Conservation (phyloP, 495 filamentous ascomycete genomes). For the Chlorociboria aeruginascens region DNA sequence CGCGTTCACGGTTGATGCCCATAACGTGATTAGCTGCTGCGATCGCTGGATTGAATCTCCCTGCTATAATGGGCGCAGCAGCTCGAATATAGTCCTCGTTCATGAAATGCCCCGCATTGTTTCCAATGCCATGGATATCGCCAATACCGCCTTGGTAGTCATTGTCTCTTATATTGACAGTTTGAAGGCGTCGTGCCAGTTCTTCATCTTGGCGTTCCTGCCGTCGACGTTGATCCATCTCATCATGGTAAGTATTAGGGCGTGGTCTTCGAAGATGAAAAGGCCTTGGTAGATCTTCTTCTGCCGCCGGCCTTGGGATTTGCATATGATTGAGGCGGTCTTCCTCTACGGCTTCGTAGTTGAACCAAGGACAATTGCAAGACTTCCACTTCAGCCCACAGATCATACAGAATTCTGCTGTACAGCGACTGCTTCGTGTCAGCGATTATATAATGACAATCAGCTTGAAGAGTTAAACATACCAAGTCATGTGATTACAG, state of each 20-base stretch:
- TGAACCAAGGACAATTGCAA: conserved; percentile 74
- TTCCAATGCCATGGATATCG: conserved; percentile 27
- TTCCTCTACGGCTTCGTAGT: conserved; percentile 44
- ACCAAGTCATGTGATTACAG: conserved; percentile 81
- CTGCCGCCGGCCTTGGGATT: conserved; percentile 23
- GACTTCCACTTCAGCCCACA: conserved; percentile 72
- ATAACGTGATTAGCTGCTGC: conserved; percentile 19
- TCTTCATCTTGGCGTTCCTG: conserved; percentile 48
- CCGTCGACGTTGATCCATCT: conserved; percentile 33
- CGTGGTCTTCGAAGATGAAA: conserved; percentile 21
- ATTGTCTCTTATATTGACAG: conserved; percentile 30
- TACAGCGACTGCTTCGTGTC: conserved; percentile 45
- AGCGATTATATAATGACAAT: neutral
- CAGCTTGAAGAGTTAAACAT: conserved; percentile 21
- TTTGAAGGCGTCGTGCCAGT: conserved; percentile 41
- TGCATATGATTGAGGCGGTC: conserved; percentile 49
- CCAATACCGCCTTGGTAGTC: conserved; percentile 22
- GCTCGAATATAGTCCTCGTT: conserved; percentile 31
- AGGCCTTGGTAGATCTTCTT: conserved; percentile 7
- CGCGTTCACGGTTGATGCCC: conserved; percentile 13
- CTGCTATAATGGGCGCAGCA: conserved; percentile 13
- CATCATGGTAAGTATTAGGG: conserved; percentile 38
- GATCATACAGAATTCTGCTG: conserved; percentile 72
- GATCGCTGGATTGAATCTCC: conserved; percentile 13
- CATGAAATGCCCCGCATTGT: conserved; percentile 30